Conservation (phyloP, 192 early-diverging fungal genomes). For the Paraglomus occultum region DNA sequence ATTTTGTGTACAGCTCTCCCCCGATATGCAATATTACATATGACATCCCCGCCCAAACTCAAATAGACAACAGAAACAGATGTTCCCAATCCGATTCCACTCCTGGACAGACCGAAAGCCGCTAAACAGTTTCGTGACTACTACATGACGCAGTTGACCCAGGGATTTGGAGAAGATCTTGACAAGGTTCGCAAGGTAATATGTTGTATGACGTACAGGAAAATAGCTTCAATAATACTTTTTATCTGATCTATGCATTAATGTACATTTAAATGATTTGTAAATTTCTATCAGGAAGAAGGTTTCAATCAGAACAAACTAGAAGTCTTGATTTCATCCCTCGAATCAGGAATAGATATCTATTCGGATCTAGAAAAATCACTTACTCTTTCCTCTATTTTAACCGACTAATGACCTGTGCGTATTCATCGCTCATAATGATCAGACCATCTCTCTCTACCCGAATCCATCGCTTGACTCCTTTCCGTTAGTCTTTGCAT, state of each 20-base stretch:
- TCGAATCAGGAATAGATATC: slow-evolving; percentile 43
- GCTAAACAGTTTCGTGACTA: slow-evolving; percentile 34
- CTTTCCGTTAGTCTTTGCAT: too few relatives aligned
- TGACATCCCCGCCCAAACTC: too few relatives aligned
- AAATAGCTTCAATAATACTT: too few relatives aligned
- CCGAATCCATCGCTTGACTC: too few relatives aligned
- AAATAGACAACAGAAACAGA: not conserved
- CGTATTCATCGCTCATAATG: too few relatives aligned
- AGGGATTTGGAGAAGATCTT: slow-evolving; percentile 41
- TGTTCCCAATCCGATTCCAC: slow-evolving; percentile 12
- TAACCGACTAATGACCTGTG: too few relatives aligned
- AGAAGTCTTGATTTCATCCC: slow-evolving; percentile 40
- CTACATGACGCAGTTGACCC: slow-evolving; percentile 41
- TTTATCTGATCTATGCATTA: too few relatives aligned
- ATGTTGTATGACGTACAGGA: not conserved
- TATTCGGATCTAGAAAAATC: slow-evolving; percentile 40
- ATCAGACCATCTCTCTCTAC: too few relatives aligned
- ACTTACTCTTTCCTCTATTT: slow-evolving; percentile 5
- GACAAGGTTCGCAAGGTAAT: slow-evolving; percentile 39
- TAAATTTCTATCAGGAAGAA: slow-evolving; percentile 30
- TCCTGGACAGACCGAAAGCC: slow-evolving; percentile 21
- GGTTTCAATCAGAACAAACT: slow-evolving; percentile 30
- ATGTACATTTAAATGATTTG: not conserved
- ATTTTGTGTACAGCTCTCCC: too few relatives aligned
- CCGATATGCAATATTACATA: too few relatives aligned